Evolutionary conservation across 2,329 filamentous ascomycete species (phyloP), one percentile per base, ranked within the genome.

Genomic region (Aspergillus viridinutans): DNA sequence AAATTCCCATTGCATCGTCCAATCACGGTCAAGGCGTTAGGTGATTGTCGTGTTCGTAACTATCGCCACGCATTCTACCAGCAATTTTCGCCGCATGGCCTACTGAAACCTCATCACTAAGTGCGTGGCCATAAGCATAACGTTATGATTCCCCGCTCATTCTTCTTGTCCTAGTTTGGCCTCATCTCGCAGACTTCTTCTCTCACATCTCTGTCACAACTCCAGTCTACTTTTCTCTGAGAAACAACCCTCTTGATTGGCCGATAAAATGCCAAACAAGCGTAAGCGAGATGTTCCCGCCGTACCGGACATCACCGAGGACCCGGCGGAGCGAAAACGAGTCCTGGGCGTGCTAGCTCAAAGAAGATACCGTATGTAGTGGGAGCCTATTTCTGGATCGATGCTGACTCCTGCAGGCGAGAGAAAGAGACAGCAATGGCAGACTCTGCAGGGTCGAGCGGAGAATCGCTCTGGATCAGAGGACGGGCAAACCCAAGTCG

Each of bases 321-420:
- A 84, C 68, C 78, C 81, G 1, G 71, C 76, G 2, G 81, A 84
- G 67, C 73, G 82, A 23, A 84, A 83, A 65, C 73, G 81, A 10
- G 73, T 83, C 1, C 60, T 84, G 23, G 83, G 83, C 54, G 78
- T 84, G 9, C 67, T 84, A 38, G 81, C 82, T 1, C 81, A 84
- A 58, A 74, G 82, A 49, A 73, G 81, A 71, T 84, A 84, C 55
- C 72, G 71, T 68, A 57, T 21, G 58, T 61, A 25, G n/a, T 29
- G n/a, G 25, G 3, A 1, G 6, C 17, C 25, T 4, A n/a, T 35
- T 12, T 9, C 32, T 47, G 14, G 5, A 48, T n/a, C 20, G 2
- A 10, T 23, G 42, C 47, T 60, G 17, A 55, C 10, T 23, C 7
- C 1, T 20, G 48, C 29, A 64, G 62, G 62, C 2, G 57, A 58